These are phyloP conservation scores for Pyrenophora tritici-repentis DNA, from an alignment of 2,329 filamentous ascomycete genomes.

Conservation along the genomic window DNA sequence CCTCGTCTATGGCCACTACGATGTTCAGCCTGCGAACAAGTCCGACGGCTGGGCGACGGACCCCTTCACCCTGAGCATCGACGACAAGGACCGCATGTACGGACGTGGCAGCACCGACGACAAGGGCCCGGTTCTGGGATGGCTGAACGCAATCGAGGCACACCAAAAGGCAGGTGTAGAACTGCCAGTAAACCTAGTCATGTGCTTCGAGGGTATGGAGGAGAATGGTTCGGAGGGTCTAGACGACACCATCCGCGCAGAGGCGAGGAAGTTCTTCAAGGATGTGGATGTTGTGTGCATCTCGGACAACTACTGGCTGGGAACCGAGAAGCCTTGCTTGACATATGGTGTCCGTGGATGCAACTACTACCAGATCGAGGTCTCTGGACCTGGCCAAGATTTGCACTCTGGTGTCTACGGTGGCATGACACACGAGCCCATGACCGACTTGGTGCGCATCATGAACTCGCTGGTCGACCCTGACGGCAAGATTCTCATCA, in stretches of 20 bases:
- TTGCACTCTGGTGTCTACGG: conserved; percentile 97
- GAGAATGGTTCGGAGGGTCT: conserved; percentile 97
- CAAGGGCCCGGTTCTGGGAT: conserved; percentile 95
- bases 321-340: conserved; percentile 96
- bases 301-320: conserved; percentile 99
- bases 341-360: conserved; percentile 96
- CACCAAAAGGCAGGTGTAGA: conserved; percentile 94
- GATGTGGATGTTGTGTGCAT: conserved; percentile 97
- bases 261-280: conserved; percentile 93
- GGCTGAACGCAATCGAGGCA: conserved; percentile 97
- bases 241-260: conserved; percentile 88
- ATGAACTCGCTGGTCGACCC: conserved; percentile 85
- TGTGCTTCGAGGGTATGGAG: conserved; percentile 99
- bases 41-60: conserved; percentile 96
- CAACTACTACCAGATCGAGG: conserved; percentile 95
- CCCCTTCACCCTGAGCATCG: conserved; percentile 85
- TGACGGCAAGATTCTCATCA: conserved; percentile 88
- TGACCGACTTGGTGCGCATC: conserved; percentile 90
- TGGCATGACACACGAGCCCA: conserved; percentile 94
- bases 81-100: conserved; percentile 93
- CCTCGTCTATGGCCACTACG: conserved; percentile 97
- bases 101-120: conserved; percentile 95
- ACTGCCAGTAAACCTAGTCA: conserved; percentile 95
- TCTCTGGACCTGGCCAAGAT: conserved; percentile 90
- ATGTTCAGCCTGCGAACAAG: conserved; percentile 92